Base-by-base conservation (phyloP, 805 yeast species). In the Kregervanrija fluxuum region DNA sequence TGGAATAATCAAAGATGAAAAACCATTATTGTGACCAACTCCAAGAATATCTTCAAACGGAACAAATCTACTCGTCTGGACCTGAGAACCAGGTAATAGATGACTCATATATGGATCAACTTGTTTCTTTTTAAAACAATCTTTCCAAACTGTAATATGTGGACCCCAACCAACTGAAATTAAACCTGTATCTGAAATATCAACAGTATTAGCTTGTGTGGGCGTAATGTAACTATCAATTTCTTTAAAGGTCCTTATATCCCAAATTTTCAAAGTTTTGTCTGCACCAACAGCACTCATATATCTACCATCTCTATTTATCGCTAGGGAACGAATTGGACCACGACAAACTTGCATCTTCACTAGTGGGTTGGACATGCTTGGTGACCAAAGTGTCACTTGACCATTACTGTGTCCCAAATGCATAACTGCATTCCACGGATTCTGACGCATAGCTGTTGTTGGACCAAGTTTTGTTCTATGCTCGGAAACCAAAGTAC, bases 1-100 rank as follows among this genome's bases (percentile, higher is more conserved):
- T 35, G 99, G 99, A 47, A 93, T 74, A 53, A 93, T 83, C 48
- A 93, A 54, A n/a, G 93, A 81, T n/a, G 82, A 76, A 35, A 89
- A 72, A 38, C 96, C 95, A 1, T 67, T 65, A 41, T 76, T 71
- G 60, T 88, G 95, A 2, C 97, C 97, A 10, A 85, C 77, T 22
- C 96, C 95, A 17, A 93, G 70, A n/a, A 91, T 70, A 85, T 93
- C 99, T 69, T 93, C 99, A 65, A 82, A 93, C 11, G 99, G 99
- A 34, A 91, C 95, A 61, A 82, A 89, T 56, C 75, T 75, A 35
- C 80, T 68, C 45, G 75, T 76, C 53, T 79, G 82, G 13, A 88
- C 73, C 52, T 75, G 80, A 15, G 87, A 79, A 2, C 95, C 85
- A 4, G 96, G 83, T 35, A 85, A 67, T 56, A 88, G 64, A 62